Evolutionary conservation across 495 filamentous ascomycete genomes (phyloP), one percentile per base, ranked within the genome.

Genomic region (Podospora comata): DNA sequence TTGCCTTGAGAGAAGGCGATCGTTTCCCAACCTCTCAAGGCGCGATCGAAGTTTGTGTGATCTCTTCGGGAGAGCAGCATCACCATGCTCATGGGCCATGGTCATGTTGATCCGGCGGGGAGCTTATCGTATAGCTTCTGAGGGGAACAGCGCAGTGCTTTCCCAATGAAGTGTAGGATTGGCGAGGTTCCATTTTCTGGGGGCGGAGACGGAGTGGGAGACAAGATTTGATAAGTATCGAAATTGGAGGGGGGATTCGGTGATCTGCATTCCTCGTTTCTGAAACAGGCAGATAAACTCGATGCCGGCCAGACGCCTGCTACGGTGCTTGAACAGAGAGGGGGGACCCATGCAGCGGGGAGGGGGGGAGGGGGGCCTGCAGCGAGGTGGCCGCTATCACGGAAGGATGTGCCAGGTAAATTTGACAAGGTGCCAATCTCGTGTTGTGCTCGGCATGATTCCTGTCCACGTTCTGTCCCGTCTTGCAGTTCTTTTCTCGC

Each of bases 251-350:
- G n/a, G 59, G 27, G 16, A 32, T 63, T 28, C 28, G 30, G n/a
- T 44, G 61, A 63, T 63, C 61, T 34, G 61, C 61, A 44, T 63
- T 63, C 18, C 30, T 63, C 9, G 32, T 63, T 63, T 63, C 61
- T 63, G 61, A 63, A 63, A 63, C 61, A 61, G 30, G n/a, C 32
- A 48, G 5, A 23, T 48, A 9, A 58, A 58, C n/a, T 26, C 55
- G n/a, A 26, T 58, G 55, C 28, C 61, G 30, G 19, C n/a, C 2
- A 32, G 18, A 63, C 61, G 18, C 23, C 59, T 61, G 59, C 59
- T 13, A 61, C 59, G 23, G 7, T 61, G 59, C 27, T 7, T 20
- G 23, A 23, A n/a, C 1, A 20, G 26, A 62, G 27, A 62, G 18
- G 30, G 39, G 15, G 39, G 39, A 48, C 39, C 39, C 39, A 48